phyloP scores from a whole-genome alignment of 2,329 filamentous ascomycete genomes.

The Blastomyces parvus region DNA sequence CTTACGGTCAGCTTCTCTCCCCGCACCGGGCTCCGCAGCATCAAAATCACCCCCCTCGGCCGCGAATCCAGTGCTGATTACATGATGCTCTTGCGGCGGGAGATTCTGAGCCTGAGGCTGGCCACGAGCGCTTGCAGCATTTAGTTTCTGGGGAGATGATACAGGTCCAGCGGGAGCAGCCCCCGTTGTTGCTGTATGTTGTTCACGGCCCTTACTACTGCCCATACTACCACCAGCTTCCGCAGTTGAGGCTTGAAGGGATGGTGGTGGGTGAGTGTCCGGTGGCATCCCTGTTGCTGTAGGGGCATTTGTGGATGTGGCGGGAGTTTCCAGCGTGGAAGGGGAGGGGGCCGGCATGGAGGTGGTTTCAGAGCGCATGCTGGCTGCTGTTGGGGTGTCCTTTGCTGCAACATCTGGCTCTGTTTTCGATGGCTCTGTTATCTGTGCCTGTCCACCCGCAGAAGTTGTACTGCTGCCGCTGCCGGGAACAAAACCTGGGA shows the following conservation, averaged over 20 bases:
- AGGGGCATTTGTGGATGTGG: background rate
- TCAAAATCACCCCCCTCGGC: conserved; percentile 50
- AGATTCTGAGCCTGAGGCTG: conserved; percentile 16
- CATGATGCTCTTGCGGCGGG: conserved; percentile 48
- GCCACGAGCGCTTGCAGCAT: background rate
- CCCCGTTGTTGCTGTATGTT: background rate
- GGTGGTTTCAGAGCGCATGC: background rate
- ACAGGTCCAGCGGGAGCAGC: background rate
- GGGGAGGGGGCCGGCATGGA: background rate
- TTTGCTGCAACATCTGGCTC: background rate
- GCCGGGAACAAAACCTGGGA: background rate
- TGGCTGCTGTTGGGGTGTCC: background rate
- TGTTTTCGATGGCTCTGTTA: background rate
- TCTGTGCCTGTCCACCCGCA: background rate
- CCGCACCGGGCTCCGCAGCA: conserved; percentile 50
- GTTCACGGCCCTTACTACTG: background rate
- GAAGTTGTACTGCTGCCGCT: conserved; percentile 7
- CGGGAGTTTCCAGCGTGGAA: background rate
- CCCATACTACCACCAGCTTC: background rate
- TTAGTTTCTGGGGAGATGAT: background rate
- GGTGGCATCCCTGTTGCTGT: background rate
- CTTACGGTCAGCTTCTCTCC: conserved; percentile 56
- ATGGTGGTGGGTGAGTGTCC: background rate
- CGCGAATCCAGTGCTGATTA: conserved; percentile 49
- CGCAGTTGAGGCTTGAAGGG: background rate